Evolutionary conservation across 192 early-diverging fungal species (phyloP).

Genomic region (Podochytrium sp.): DNA sequence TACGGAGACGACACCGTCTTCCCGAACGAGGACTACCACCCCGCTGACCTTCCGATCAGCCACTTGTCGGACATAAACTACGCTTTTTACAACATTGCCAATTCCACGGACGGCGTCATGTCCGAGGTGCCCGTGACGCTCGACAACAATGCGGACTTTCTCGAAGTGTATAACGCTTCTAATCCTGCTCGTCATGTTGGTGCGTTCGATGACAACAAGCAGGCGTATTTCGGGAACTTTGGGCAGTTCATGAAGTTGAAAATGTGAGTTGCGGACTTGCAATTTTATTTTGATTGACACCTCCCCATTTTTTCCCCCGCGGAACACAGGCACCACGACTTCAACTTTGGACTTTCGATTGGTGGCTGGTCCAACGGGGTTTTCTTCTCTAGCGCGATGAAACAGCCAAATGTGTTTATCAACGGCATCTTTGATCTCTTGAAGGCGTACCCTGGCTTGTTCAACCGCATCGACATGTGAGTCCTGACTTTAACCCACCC

Average conservation of each 20-base stretch:
- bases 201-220: background rate
- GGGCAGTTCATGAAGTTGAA: slow-evolving; percentile 55
- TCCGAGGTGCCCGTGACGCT: slow-evolving; percentile 27
- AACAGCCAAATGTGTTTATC: slow-evolving; percentile 36
- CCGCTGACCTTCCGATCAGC: slow-evolving; percentile 54
- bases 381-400: slow-evolving; percentile 52
- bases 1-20: background rate
- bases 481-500: background rate
- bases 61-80: slow-evolving; percentile 55
- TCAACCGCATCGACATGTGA: slow-evolving; percentile 46
- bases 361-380: slow-evolving; percentile 53
- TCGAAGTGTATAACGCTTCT: slow-evolving; percentile 29
- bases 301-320: too few species aligned
- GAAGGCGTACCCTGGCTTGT: slow-evolving; percentile 41
- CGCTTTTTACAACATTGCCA: slow-evolving; percentile 45
- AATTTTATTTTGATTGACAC: background rate
- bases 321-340: too few species aligned
- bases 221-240: slow-evolving; percentile 46
- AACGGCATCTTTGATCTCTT: slow-evolving; percentile 34
- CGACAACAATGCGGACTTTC: slow-evolving; percentile 51
- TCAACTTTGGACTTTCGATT: slow-evolving; percentile 48
- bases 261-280: background rate
- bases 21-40: slow-evolving; percentile 40
- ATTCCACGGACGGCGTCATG: background rate
- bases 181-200: background rate